phyloP scores from a whole-genome alignment of 2,329 filamentous ascomycete species.

The Aureobasidium musti region DNA sequence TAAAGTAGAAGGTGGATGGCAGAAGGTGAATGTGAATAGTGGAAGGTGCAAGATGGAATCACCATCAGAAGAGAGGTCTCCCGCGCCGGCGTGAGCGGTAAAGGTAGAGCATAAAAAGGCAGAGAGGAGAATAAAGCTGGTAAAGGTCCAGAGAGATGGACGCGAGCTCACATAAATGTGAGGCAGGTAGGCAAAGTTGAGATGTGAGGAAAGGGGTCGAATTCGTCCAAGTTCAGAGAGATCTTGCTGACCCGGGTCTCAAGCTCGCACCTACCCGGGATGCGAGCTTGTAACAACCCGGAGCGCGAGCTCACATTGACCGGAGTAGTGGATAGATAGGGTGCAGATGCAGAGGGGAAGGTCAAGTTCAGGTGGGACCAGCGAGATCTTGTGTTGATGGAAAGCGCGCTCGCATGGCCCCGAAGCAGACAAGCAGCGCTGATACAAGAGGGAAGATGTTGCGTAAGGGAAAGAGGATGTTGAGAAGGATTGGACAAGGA shows the following conservation, averaged over 20 bases:
- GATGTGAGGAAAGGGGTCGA: neutral
- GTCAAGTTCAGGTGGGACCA: too few relatives aligned
- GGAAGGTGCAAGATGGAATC: neutral
- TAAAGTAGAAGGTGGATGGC: too few relatives aligned
- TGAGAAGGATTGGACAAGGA: neutral
- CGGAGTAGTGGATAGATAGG: neutral
- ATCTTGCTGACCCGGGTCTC: neutral
- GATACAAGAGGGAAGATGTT: neutral
- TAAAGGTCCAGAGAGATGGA: neutral
- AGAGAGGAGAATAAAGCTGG: neutral
- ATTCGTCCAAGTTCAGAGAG: neutral
- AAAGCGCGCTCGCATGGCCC: neutral
- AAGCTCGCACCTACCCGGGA: neutral
- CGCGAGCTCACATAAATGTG: neutral
- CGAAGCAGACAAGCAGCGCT: neutral
- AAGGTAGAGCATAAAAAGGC: neutral
- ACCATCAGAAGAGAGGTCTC: too few relatives aligned
- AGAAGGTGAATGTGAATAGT: too few relatives aligned
- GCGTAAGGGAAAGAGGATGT: neutral
- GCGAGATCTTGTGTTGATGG: neutral
- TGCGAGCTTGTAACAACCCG: too few relatives aligned
- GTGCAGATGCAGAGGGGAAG: neutral
- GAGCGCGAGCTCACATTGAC: neutral
- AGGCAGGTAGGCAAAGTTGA: neutral
- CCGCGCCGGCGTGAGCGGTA: too few relatives aligned